Base-by-base conservation (phyloP, 306 rosid species). In the Heteromeles arbutifolia region DNA sequence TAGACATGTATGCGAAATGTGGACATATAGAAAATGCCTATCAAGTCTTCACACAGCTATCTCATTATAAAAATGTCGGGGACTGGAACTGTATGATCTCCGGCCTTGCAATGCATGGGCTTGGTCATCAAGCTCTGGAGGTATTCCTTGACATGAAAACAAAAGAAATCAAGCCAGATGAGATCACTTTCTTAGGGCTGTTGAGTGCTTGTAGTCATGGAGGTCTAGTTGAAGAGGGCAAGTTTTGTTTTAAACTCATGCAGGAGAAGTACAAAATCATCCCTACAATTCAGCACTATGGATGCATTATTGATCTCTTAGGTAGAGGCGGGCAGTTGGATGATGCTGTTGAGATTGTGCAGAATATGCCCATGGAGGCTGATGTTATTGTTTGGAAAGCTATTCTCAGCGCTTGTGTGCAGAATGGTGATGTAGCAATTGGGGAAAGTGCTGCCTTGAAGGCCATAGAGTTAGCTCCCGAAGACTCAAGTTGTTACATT, bases 1-100 rank as follows among this genome's bases (percentile, higher is more conserved):
- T 82, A 64, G 75, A 87, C 77, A 82, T 90, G 94, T 87, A 86
- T 76, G 82, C 83, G n/a, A 87, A 87, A 78, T 87, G 94, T 67
- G 87, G 90, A 69, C 82, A 80, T 67, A 81, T 89, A 45, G 83
- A 82, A 75, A 77, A 82, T 69, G 94, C 88, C n/a, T 78, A 65
- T 53, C 37, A 10, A 57, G 82, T 87, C 13, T 90, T 87, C 39
- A 70, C 77, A 68, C 81, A 70, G 65, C 24, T 86, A 64, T 74
- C 84, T 72, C 82, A 65, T 44, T 43, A 29, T 53, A 74, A 75
- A 68, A 87, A 85, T 26, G 24, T 77, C 32, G 87, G 84, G 28
- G 87, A 87, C 59, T 87, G 90, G 87, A 87, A 84, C 80, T 82
- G 85, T 52, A 74, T 87, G 85, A 81, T 89, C 28, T 81, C 88